A percentile compares a stretch with the other conserved stretches of the same genome.
Evolutionary conservation across 805 yeast genomes (phyloP).

Genomic region (Candida pini): DNA sequence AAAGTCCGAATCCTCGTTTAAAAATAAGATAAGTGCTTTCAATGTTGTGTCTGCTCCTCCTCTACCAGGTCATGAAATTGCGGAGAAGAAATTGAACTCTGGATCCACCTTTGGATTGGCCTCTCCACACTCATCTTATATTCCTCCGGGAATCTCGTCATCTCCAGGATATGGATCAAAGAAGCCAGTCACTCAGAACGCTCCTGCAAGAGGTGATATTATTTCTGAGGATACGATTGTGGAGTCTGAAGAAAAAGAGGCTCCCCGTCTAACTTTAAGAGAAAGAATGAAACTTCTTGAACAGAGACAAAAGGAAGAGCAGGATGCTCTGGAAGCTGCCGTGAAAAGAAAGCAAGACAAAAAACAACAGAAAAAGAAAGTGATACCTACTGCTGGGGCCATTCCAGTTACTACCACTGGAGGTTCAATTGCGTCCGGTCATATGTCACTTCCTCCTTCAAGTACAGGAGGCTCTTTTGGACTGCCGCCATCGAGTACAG

Average conservation of each 20-base stretch:
- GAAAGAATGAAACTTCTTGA: slow-evolving; percentile 85
- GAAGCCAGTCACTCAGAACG: slow-evolving; percentile 3
- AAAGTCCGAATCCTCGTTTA: slow-evolving; percentile 27
- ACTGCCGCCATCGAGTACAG: too few species aligned
- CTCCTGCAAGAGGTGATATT: slow-evolving; percentile 18
- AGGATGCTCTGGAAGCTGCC: slow-evolving; percentile 58
- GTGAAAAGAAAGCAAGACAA: slow-evolving; percentile 46
- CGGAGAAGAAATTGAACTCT: slow-evolving; percentile 40
- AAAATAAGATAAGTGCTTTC: slow-evolving; percentile 46
- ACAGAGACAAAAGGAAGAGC: slow-evolving; percentile 74
- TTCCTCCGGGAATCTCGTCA: slow-evolving; percentile 36
- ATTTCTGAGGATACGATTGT: slow-evolving; percentile 22
- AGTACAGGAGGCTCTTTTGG: too few species aligned
- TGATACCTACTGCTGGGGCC: slow-evolving; percentile 2
- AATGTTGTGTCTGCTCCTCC: slow-evolving; percentile 38
- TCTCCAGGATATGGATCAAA: slow-evolving; percentile 21
- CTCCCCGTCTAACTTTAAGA: slow-evolving; percentile 74
- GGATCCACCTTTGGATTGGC: slow-evolving; percentile 52
- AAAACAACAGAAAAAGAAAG: slow-evolving; percentile 35
- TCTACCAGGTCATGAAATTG: slow-evolving; percentile 28
- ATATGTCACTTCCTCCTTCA: not conserved
- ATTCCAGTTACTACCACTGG: slow-evolving; percentile 7
- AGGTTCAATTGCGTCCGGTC: slow-evolving; percentile 5
- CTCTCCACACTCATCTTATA: slow-evolving; percentile 54
- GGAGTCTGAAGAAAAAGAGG: slow-evolving; percentile 42